These are phyloP conservation scores for Chaetothyriales sp. DNA, from an alignment of 2,329 filamentous ascomycete species.

Conservation along the genomic window DNA sequence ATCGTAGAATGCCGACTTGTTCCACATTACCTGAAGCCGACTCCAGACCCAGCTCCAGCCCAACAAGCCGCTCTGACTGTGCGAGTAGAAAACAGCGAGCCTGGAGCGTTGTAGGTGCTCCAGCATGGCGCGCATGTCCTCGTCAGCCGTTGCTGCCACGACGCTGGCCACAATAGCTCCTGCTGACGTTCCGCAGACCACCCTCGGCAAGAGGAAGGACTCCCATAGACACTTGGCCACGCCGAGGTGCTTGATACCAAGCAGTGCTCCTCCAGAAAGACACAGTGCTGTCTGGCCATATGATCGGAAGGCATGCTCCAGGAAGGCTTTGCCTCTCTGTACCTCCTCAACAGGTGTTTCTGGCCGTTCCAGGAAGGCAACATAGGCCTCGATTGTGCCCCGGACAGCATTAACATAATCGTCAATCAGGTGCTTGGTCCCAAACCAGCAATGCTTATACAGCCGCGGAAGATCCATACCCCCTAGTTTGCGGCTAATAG, in stretches of 20 bases:
- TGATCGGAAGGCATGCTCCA: slow-evolving; percentile 13
- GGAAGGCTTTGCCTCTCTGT: slow-evolving; percentile 8
- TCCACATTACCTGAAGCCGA: background rate
- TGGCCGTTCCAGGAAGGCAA: slow-evolving; percentile 8
- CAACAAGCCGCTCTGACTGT: slow-evolving; percentile 32
- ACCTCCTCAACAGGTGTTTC: slow-evolving; percentile 7
- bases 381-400: slow-evolving; percentile 50
- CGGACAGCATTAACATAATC: slow-evolving; percentile 63
- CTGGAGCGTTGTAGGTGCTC: slow-evolving; percentile 63
- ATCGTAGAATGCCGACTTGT: slow-evolving; percentile 52
- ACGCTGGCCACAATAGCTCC: slow-evolving; percentile 76
- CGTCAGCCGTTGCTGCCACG: slow-evolving; percentile 61
- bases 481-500: slow-evolving; percentile 64
- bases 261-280: slow-evolving; percentile 72
- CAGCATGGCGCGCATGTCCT: slow-evolving; percentile 57
- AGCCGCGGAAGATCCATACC: slow-evolving; percentile 72
- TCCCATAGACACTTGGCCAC: slow-evolving; percentile 71
- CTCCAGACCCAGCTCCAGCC: slow-evolving; percentile 28
- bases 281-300: slow-evolving; percentile 63
- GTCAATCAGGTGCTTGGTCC: slow-evolving; percentile 77
- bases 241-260: slow-evolving; percentile 84
- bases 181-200: slow-evolving; percentile 76
- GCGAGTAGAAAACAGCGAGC: slow-evolving; percentile 54
- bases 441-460: slow-evolving; percentile 70
- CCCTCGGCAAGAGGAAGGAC: slow-evolving; percentile 58